A percentile compares a stretch with the other conserved stretches of the same genome.
Conservation (phyloP, 768 basidiomycete genomes). For the Boletus rex-veris region DNA sequence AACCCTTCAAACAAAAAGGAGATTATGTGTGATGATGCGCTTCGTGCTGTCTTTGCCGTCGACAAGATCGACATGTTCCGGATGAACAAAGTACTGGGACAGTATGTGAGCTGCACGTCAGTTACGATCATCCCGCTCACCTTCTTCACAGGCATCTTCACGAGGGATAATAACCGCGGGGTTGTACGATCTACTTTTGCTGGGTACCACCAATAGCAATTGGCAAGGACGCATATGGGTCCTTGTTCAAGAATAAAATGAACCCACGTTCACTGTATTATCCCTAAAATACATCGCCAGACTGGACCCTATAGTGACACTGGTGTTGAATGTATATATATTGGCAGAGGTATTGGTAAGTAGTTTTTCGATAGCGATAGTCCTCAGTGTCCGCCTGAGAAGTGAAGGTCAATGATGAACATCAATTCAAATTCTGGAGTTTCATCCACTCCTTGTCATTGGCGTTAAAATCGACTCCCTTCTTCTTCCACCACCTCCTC, state of each 20-base stretch:
- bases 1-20: conserved; percentile 81
- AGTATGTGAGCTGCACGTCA: conserved; percentile 41
- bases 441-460: conserved; percentile 90
- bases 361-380: background rate
- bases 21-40: conserved; percentile 74
- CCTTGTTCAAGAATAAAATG: conserved; percentile 7
- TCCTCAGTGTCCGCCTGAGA: background rate
- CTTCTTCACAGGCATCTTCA: conserved; percentile 29
- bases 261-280: conserved; percentile 10
- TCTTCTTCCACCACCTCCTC: conserved; percentile 75
- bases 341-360: background rate
- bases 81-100: conserved; percentile 89
- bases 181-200: conserved; percentile 2
- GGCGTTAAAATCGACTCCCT: conserved; percentile 80
- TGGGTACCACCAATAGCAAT: conserved; percentile 1
- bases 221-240: background rate
- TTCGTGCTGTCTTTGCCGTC: conserved; percentile 73
- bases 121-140: background rate
- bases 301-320: background rate
- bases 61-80: conserved; percentile 91
- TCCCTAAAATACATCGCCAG: conserved; percentile 7
- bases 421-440: conserved; percentile 66
- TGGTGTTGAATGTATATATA: background rate
- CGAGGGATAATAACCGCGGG: conserved; percentile 16
- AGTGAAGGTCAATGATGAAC: background rate